Percentiles rank a stretch among this genome's conserved stretches.
phyloP scores from a whole-genome alignment of 306 rosid species.

The Vigna hirtella region DNA sequence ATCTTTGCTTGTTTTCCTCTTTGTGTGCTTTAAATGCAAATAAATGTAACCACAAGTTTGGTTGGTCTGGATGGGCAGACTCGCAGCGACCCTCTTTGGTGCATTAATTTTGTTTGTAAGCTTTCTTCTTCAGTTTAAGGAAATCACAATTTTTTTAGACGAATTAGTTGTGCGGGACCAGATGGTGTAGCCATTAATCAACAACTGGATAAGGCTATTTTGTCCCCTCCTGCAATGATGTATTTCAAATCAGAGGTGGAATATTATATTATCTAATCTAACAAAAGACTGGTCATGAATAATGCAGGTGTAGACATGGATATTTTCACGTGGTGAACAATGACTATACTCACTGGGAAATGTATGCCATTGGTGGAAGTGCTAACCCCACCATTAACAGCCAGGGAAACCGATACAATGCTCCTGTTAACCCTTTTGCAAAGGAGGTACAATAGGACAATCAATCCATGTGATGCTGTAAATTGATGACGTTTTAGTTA shows the following conservation, averaged over 20 bases:
- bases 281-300: slow-evolving; percentile 34
- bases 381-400: slow-evolving; percentile 95
- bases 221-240: slow-evolving; percentile 4
- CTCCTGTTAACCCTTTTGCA: slow-evolving; percentile 84
- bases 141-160: slow-evolving; percentile 33
- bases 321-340: slow-evolving; percentile 99
- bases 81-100: slow-evolving; percentile 32
- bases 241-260: slow-evolving; percentile 7
- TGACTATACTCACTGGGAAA: slow-evolving; percentile 99
- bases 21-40: slow-evolving; percentile 37
- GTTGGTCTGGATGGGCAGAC: slow-evolving; percentile 34
- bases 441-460: slow-evolving; percentile 72
- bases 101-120: slow-evolving; percentile 39
- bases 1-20: background rate
- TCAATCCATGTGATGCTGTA: slow-evolving; percentile 6
- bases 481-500: slow-evolving; percentile 21
- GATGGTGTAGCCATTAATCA: slow-evolving; percentile 13
- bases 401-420: slow-evolving; percentile 97
- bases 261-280: slow-evolving; percentile 32
- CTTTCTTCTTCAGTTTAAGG: slow-evolving; percentile 1
- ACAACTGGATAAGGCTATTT: slow-evolving; percentile 30
- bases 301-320: slow-evolving; percentile 94
- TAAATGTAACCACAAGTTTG: slow-evolving; percentile 33
- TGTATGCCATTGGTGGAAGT: slow-evolving; percentile 99
- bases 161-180: slow-evolving; percentile 29